Evolutionary conservation across 1,284 basidiomycete species (phyloP).

Genomic region (Trichosporon sp.): DNA sequence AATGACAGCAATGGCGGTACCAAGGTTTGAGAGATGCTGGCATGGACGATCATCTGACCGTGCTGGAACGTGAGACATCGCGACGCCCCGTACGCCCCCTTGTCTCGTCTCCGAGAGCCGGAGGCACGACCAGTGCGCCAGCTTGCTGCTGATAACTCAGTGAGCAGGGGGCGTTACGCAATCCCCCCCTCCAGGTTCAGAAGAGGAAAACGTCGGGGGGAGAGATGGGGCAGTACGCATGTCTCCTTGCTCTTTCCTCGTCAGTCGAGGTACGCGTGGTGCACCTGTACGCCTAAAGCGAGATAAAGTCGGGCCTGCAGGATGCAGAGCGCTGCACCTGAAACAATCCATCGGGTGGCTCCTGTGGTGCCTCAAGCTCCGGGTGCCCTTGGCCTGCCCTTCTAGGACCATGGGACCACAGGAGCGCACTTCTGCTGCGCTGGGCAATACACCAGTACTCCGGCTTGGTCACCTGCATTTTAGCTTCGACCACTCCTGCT

Average conservation of each 20-base stretch:
- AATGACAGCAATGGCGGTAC: not conserved
- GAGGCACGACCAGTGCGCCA: not conserved
- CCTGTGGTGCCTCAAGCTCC: not conserved
- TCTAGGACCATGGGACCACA: not conserved
- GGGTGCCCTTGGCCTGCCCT: not conserved
- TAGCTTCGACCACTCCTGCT: slow-evolving; percentile 11
- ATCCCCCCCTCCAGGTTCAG: not conserved
- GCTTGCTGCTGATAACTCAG: not conserved
- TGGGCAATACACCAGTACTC: not conserved
- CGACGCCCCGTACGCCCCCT: not conserved
- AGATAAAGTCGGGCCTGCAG: not conserved
- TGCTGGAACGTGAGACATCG: not conserved
- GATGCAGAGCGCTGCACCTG: not conserved
- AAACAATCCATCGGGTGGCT: slow-evolving; percentile 16
- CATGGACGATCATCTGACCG: slow-evolving; percentile 11
- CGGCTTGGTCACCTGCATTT: not conserved
- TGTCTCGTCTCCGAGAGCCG: not conserved
- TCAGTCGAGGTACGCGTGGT: not conserved
- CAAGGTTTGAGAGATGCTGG: slow-evolving; percentile 9
- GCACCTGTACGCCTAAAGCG: slow-evolving; percentile 9
- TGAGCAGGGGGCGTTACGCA: slow-evolving; percentile 1
- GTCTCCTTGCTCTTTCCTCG: not conserved
- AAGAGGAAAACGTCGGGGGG: not conserved
- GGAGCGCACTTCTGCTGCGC: not conserved
- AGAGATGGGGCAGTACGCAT: not conserved